These are phyloP conservation scores for Syzygium grande DNA, from an alignment of 345 rosid species.

Conservation along the genomic window DNA sequence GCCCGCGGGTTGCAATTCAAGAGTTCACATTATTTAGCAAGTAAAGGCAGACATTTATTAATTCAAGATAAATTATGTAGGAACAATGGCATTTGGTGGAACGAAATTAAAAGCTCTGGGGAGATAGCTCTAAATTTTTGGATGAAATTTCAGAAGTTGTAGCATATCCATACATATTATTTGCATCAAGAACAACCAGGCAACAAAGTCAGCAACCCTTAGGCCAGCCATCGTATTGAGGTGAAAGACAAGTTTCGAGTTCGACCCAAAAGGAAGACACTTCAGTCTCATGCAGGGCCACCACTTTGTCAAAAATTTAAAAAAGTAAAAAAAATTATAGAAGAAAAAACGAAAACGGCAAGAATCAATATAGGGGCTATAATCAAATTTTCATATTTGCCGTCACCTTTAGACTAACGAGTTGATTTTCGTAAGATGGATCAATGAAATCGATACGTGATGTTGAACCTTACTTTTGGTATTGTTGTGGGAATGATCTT, in stretches of 20 bases:
- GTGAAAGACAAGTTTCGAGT: background rate
- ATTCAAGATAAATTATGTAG: background rate
- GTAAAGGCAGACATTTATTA: background rate
- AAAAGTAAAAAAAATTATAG: background rate
- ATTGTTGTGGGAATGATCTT: background rate
- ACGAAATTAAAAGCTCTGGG: background rate
- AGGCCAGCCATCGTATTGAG: background rate
- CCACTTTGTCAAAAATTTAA: background rate
- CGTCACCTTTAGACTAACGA: background rate
- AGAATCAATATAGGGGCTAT: background rate
- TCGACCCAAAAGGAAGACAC: background rate
- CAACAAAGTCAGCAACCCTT: background rate
- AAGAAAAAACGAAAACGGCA: background rate
- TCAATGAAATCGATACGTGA: background rate
- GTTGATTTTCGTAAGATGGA: background rate
- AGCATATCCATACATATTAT: background rate
- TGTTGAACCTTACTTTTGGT: background rate
- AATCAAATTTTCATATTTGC: background rate
- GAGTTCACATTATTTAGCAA: background rate
- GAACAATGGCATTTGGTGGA: background rate
- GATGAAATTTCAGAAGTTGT: background rate
- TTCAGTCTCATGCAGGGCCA: background rate
- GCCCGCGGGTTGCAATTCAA: background rate
- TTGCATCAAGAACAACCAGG: background rate
- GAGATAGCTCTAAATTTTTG: background rate